Conservation (phyloP, 2,329 filamentous ascomycete species). For the Zymoseptoria crescenta region DNA sequence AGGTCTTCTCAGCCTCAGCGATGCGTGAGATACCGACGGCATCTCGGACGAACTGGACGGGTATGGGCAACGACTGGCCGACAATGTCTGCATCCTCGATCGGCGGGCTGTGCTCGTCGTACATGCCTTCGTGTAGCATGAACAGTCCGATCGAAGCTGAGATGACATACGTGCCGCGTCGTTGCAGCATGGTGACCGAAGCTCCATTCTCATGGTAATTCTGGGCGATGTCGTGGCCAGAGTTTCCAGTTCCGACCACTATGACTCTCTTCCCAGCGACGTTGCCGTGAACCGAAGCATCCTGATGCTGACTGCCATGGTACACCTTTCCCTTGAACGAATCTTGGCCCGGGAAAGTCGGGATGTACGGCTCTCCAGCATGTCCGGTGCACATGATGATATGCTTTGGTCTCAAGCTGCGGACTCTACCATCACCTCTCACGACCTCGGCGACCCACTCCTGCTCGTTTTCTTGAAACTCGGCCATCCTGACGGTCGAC, state of each 20-base stretch:
- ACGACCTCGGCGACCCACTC: slow-evolving; percentile 50
- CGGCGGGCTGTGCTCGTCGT: slow-evolving; percentile 46
- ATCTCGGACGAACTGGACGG: slow-evolving; percentile 55
- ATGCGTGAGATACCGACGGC: slow-evolving; percentile 36
- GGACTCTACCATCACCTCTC: slow-evolving; percentile 36
- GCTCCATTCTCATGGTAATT: slow-evolving; percentile 56
- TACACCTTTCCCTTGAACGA: slow-evolving; percentile 47
- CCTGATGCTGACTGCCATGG: slow-evolving; percentile 5
- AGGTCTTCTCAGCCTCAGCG: slow-evolving; percentile 23
- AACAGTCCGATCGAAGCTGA: slow-evolving; percentile 48
- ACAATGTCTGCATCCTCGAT: slow-evolving; percentile 60
- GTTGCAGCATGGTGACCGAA: slow-evolving; percentile 61
- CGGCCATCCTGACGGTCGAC: slow-evolving; percentile 42
- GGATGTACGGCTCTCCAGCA: slow-evolving; percentile 55
- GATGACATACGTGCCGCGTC: slow-evolving; percentile 57
- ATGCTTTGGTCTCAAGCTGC: slow-evolving; percentile 54
- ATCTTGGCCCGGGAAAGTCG: slow-evolving; percentile 40
- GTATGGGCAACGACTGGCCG: slow-evolving; percentile 49
- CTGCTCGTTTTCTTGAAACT: slow-evolving; percentile 40
- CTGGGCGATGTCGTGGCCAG: slow-evolving; percentile 45
- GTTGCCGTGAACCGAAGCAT: slow-evolving; percentile 4
- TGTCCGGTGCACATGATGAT: slow-evolving; percentile 62
- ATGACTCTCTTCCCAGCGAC: slow-evolving; percentile 37
- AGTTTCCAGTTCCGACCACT: slow-evolving; percentile 44
- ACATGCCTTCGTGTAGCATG: slow-evolving; percentile 42